Percentiles rank a stretch among this genome's conserved stretches.
These are phyloP conservation scores for Nasturtium officinale DNA, from an alignment of 345 rosid species.

Conservation along the genomic window DNA sequence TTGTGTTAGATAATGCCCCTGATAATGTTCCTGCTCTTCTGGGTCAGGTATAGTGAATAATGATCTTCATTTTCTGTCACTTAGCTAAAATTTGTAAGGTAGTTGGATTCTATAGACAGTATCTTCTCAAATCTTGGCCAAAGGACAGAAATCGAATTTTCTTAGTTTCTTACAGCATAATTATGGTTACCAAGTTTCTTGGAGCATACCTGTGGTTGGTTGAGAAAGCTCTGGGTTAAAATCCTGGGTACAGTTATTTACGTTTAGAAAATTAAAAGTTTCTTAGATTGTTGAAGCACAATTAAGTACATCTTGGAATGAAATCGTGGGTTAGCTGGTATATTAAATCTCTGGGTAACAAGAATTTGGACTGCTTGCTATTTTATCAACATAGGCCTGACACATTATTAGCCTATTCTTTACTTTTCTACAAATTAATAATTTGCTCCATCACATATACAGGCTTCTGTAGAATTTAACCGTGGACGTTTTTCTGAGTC, in stretches of 20 bases:
- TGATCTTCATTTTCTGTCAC: not conserved
- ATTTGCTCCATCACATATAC: constrained; percentile 38
- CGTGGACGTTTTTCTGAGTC: constrained; percentile 83
- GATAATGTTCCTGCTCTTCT: constrained; percentile 94
- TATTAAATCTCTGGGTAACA: not conserved
- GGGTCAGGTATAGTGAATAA: constrained; percentile 70
- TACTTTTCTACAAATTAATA: constrained; percentile 15
- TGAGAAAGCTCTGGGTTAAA: constrained; percentile 1
- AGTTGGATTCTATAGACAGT: not conserved
- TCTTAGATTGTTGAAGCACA: constrained; percentile 1
- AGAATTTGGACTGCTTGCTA: not conserved
- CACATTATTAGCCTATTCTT: constrained; percentile 12
- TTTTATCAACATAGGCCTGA: constrained; percentile 15
- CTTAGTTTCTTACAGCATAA: not conserved
- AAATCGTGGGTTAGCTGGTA: constrained; percentile 11
- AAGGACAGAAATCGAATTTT: not conserved
- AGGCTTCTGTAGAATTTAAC: constrained; percentile 94
- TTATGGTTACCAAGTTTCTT: constrained; percentile 7
- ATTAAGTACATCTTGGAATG: not conserved
- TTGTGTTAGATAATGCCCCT: constrained; percentile 72
- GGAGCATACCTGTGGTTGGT: constrained; percentile 4
- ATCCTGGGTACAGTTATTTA: not conserved
- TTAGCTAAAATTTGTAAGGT: not conserved
- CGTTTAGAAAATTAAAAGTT: not conserved
- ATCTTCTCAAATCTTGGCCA: constrained; percentile 11